phyloP scores from a whole-genome alignment of 2,329 filamentous ascomycete species.

The Colletotrichum tamarilloi region DNA sequence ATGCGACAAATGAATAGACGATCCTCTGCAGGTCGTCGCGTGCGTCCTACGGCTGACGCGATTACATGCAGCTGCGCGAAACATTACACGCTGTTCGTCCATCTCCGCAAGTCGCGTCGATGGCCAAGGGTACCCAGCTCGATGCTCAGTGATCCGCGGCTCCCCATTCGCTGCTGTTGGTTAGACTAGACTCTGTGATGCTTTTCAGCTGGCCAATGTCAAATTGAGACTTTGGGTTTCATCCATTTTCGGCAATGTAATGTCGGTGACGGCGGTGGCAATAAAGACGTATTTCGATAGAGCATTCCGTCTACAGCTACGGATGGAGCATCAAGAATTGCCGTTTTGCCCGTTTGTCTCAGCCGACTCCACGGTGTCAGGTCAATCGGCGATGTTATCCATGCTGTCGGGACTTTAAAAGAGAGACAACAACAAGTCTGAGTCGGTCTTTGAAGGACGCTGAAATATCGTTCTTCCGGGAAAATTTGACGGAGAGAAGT shows the following conservation, averaged over 20 bases:
- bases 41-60: slow-evolving; percentile 3
- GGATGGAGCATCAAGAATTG: not conserved
- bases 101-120: slow-evolving; percentile 19
- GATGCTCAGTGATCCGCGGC: not conserved
- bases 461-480: not conserved
- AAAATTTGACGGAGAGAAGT: not conserved
- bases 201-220: slow-evolving; percentile 18
- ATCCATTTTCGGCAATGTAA: slow-evolving; percentile 21
- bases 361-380: slow-evolving; percentile 18
- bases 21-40: slow-evolving; percentile 19
- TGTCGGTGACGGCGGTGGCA: slow-evolving; percentile 16
- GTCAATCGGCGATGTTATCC: slow-evolving; percentile 3
- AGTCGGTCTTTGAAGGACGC: not conserved
- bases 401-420: slow-evolving; percentile 3
- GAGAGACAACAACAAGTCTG: not conserved
- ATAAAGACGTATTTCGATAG: not conserved
- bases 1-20: not conserved
- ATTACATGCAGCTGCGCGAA: slow-evolving; percentile 21
- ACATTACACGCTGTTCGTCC: slow-evolving; percentile 14
- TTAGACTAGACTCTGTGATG: not conserved
- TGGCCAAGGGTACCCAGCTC: slow-evolving; percentile 4
- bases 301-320: not conserved
- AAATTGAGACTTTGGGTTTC: slow-evolving; percentile 11
- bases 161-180: slow-evolving; percentile 10
- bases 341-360: slow-evolving; percentile 15